A percentile compares a stretch with the other conserved stretches of the same genome.
Conservation (phyloP, 2,329 filamentous ascomycete species). For the Trematosphaeria pertusa region DNA sequence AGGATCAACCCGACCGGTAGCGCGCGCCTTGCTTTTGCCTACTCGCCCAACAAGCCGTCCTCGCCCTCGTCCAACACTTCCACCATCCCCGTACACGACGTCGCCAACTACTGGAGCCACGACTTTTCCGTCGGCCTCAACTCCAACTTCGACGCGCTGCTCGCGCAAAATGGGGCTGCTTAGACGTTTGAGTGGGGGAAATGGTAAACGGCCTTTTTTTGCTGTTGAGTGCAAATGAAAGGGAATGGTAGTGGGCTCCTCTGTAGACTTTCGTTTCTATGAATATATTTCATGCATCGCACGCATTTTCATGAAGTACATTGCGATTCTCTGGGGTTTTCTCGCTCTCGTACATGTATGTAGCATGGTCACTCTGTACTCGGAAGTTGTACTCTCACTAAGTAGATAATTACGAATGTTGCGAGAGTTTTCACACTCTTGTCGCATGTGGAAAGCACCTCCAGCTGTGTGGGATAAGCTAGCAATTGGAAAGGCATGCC, state of each 20-base stretch:
- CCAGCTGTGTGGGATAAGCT: too few relatives aligned
- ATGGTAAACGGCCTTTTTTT: too few relatives aligned
- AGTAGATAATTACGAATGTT: too few relatives aligned
- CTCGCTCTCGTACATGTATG: background rate
- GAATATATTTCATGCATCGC: constrained; percentile 5
- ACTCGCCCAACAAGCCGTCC: constrained; percentile 26
- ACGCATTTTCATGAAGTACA: background rate
- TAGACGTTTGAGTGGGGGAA: too few relatives aligned
- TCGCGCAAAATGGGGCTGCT: constrained; percentile 32
- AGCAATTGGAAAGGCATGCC: too few relatives aligned
- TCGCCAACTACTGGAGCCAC: constrained; percentile 38
- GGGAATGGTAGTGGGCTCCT: background rate
- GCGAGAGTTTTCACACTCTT: too few relatives aligned
- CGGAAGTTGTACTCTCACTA: too few relatives aligned
- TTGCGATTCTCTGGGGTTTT: background rate
- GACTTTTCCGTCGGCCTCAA: constrained; percentile 36
- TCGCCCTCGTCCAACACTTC: constrained; percentile 29
- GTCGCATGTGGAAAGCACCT: too few relatives aligned
- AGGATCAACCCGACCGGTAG: constrained; percentile 29
- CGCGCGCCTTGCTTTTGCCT: constrained; percentile 33
- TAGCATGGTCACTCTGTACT: too few relatives aligned
- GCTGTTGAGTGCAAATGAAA: too few relatives aligned
- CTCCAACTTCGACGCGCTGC: constrained; percentile 28
- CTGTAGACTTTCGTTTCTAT: background rate
- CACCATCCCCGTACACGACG: constrained; percentile 34